Percentiles rank a stretch among this genome's conserved stretches.
Evolutionary conservation across 805 yeast genomes (phyloP).

Genomic region (Saccharomyces paradoxus): DNA sequence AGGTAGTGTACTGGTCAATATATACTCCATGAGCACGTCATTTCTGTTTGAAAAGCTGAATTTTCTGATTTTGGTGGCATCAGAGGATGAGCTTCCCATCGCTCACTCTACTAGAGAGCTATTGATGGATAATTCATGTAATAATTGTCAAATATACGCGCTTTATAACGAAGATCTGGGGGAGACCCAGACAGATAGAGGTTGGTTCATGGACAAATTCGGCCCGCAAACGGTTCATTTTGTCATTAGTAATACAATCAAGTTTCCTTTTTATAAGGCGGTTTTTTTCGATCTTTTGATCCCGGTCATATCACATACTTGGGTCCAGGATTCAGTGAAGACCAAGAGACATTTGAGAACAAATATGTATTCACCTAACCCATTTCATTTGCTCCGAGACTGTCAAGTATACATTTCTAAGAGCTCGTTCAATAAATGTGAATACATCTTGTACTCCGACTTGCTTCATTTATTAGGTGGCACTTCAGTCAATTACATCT

Average conservation of each 20-base stretch:
- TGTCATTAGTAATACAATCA: slow-evolving; percentile 16
- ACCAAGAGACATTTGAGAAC: slow-evolving; percentile 20
- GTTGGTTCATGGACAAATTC: slow-evolving; percentile 13
- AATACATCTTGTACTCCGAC: slow-evolving; percentile 60
- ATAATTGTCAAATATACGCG: background rate
- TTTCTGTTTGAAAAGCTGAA: background rate
- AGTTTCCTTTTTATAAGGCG: slow-evolving; percentile 23
- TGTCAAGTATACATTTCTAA: slow-evolving; percentile 55
- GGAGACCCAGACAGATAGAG: background rate
- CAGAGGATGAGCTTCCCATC: background rate
- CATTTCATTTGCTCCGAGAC: slow-evolving; percentile 53
- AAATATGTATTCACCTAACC: slow-evolving; percentile 56
- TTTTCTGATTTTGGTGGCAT: slow-evolving; percentile 1
- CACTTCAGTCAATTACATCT: slow-evolving; percentile 48
- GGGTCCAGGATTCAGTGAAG: slow-evolving; percentile 20
- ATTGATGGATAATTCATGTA: background rate
- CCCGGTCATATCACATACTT: slow-evolving; percentile 24
- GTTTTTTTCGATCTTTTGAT: slow-evolving; percentile 25
- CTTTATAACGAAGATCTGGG: background rate
- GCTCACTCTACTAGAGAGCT: background rate
- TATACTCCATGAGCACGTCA: background rate
- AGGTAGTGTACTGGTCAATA: background rate
- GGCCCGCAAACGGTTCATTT: slow-evolving; percentile 16
- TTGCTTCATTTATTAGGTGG: slow-evolving; percentile 64
- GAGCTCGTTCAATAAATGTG: slow-evolving; percentile 50